Base-by-base conservation (phyloP, 2,329 filamentous ascomycete species). In the Aspergillus fructus region DNA sequence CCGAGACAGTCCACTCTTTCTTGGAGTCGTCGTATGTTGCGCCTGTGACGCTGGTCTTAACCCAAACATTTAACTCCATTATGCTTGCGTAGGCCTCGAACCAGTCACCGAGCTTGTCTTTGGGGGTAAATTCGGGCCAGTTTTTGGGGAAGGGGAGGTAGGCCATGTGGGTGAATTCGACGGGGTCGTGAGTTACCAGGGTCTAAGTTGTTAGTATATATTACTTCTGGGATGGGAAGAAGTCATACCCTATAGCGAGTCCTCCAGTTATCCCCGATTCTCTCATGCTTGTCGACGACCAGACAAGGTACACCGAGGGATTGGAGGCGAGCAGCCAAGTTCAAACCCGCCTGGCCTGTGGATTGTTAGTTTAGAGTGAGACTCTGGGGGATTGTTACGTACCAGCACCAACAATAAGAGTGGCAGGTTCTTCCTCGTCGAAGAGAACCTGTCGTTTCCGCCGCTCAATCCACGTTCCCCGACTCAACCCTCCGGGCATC, bases 211-310 rank as follows among this genome's bases (percentile, higher is more conserved):
- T 52, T 48, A 41, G 37, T 9, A n/a, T 8, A 2, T 39, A 37
- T n/a, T 9, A 11, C 9, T 9, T 11, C 27, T 19, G 8, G 19
- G 9, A 5, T 17, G n/a, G 23, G 17, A 9, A 37, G 13, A 24
- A n/a, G 24, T 58, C 61, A 53, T 50, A 74, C 72, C 23, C 75
- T 70, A 58, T 83, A 83, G n/a, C 81, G 73, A 15, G 76, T 72
- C 3, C 78, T 68, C 81, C 81, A 83, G 49, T 79, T 80, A 59
- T 82, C 79, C 4, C 80, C 80, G 9, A 82, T 69, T 0, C 75
- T 68, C 15, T 74, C 67, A 40, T 78, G 76, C 51, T 74, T 73
- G 50, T 83, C 80, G 13, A 82, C 64, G 30, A 82, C 68, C 17
- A 81, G 65, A 49, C 67, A 70, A 5, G 72, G 70, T 0, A 80